Evolutionary conservation across 2,329 filamentous ascomycete genomes (phyloP).

Genomic region (Coleophoma cylindrospora): DNA sequence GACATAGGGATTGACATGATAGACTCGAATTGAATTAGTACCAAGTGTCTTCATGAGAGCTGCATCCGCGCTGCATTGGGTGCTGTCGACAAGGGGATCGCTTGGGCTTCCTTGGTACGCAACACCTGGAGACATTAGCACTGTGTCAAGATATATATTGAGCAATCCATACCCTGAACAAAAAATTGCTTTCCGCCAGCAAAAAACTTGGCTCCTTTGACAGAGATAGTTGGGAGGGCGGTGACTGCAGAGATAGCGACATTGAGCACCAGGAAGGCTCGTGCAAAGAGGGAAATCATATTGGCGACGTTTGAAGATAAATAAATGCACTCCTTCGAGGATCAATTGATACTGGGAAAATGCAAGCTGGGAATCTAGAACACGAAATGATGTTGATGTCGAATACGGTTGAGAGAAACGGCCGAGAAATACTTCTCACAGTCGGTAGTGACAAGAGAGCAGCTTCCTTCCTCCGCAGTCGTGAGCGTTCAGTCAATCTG

Average conservation of each 20-base stretch:
- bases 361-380: not conserved
- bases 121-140: conserved; percentile 31
- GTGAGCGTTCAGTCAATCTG: too few species aligned
- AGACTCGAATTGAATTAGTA: conserved; percentile 66
- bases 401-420: not conserved
- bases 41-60: conserved; percentile 60
- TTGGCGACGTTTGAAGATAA: not conserved
- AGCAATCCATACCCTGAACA: conserved; percentile 29
- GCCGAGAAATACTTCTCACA: not conserved
- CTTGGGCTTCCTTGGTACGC: conserved; percentile 63
- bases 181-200: conserved; percentile 22
- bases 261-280: conserved; percentile 7
- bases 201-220: conserved; percentile 24
- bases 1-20: conserved; percentile 64
- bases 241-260: conserved; percentile 2
- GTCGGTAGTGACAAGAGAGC: too few species aligned
- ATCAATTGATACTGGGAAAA: not conserved
- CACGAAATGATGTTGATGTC: not conserved
- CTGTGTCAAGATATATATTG: too few species aligned
- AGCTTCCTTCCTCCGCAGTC: too few species aligned
- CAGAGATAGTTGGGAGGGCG: conserved; percentile 17
- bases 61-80: conserved; percentile 57
- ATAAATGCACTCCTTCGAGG: not conserved
- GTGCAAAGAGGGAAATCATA: conserved; percentile 11
- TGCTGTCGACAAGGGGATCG: conserved; percentile 57